These are phyloP conservation scores for Hyphodiscus hymeniophilus DNA, from an alignment of 495 filamentous ascomycete genomes.

Conservation along the genomic window DNA sequence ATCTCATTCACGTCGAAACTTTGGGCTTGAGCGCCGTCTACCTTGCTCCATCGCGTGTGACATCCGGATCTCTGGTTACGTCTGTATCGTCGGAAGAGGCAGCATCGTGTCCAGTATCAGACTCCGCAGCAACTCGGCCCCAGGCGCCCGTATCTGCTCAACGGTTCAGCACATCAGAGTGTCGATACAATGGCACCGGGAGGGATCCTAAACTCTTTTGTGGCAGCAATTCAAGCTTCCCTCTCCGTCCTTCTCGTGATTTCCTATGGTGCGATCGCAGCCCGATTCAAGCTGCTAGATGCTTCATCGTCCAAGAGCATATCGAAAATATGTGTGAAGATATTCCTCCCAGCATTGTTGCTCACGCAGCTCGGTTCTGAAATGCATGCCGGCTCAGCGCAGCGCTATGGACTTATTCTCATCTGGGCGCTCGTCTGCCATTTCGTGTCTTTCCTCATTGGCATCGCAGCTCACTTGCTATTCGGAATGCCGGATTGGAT, in stretches of 20 bases:
- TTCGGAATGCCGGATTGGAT: slow-evolving; percentile 52
- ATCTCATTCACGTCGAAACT: no score
- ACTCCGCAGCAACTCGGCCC: no score
- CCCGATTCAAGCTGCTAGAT: slow-evolving; percentile 50
- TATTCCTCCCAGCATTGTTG: slow-evolving; percentile 66
- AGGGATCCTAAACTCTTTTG: slow-evolving; percentile 36
- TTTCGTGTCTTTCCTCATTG: slow-evolving; percentile 44
- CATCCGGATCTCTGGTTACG: no score
- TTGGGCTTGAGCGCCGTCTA: no score
- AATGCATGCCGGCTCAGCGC: slow-evolving; percentile 45
- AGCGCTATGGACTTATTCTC: slow-evolving; percentile 45
- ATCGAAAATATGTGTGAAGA: slow-evolving; percentile 54
- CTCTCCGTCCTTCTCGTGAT: slow-evolving; percentile 65
- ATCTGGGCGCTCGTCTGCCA: slow-evolving; percentile 55
- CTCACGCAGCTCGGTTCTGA: slow-evolving; percentile 60
- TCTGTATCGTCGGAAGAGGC: no score
- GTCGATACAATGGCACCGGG: no score
- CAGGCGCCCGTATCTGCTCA: no score
- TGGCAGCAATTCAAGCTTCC: slow-evolving; percentile 63
- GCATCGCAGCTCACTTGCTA: slow-evolving; percentile 30
- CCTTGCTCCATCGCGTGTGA: no score
- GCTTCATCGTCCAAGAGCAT: slow-evolving; percentile 49
- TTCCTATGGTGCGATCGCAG: slow-evolving; percentile 51
- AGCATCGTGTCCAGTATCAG: no score
- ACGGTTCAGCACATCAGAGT: no score